These are phyloP conservation scores for Sugiyamaella neomexicana DNA, from an alignment of 1,139 yeast species.

Conservation along the genomic window DNA sequence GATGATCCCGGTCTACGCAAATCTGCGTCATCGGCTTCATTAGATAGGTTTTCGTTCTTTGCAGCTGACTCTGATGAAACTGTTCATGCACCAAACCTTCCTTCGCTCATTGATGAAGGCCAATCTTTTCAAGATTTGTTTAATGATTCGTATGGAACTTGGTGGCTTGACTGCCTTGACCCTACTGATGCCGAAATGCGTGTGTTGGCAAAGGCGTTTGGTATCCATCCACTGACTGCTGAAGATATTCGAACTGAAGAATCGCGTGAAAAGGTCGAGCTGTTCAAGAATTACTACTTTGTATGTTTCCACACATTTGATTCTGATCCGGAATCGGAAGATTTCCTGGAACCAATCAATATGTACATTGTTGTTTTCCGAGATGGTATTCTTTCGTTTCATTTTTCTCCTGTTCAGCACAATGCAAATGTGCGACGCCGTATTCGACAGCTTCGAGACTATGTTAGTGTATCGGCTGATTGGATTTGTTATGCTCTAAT, in stretches of 20 bases:
- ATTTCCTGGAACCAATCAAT: constrained; percentile 81
- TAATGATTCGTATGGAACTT: constrained; percentile 55
- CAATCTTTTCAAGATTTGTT: constrained; percentile 67
- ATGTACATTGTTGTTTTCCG: constrained; percentile 86
- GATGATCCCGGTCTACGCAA: neutral
- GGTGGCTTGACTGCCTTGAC: constrained; percentile 88
- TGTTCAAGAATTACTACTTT: constrained; percentile 84
- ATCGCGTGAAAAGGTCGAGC: constrained; percentile 90
- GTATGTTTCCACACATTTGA: constrained; percentile 94
- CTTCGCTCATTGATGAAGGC: constrained; percentile 66
- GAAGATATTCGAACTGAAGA: constrained; percentile 94
- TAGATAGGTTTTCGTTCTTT: constrained; percentile 78
- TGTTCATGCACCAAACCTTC: constrained; percentile 82
- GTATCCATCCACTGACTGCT: constrained; percentile 91
- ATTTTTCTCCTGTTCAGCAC: constrained; percentile 77
- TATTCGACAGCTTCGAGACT: constrained; percentile 85
- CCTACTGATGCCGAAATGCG: constrained; percentile 98
- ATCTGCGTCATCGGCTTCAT: constrained; percentile 22
- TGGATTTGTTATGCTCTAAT: constrained; percentile 93
- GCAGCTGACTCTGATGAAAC: constrained; percentile 82
- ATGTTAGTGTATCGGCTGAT: constrained; percentile 83
- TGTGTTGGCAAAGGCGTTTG: constrained; percentile 83
- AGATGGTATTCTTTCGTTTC: constrained; percentile 82
- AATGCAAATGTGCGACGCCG: constrained; percentile 88
- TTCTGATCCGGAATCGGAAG: constrained; percentile 61